Conservation (phyloP, 345 rosid species). For the Dipteronia dyeriana region DNA sequence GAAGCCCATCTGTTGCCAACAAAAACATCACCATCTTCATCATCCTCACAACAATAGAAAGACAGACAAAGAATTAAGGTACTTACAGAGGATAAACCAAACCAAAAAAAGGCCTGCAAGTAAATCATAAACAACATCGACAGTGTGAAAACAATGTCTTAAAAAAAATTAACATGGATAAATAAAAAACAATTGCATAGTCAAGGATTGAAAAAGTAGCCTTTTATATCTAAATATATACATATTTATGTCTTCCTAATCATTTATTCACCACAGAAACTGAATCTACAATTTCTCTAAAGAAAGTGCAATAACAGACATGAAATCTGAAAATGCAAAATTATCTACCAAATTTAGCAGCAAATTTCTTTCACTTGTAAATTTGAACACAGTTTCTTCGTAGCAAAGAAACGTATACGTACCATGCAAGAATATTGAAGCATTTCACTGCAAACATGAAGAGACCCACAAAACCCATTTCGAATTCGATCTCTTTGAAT, state of each 20-base stretch:
- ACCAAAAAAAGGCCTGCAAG: constrained; percentile 39
- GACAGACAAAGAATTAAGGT: background rate
- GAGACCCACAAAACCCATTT: constrained; percentile 25
- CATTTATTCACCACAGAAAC: no score
- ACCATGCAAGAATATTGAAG: constrained; percentile 35
- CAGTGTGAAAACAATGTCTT: background rate
- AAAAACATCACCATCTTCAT: constrained; percentile 4
- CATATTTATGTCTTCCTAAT: no score
- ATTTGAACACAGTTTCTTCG: no score
- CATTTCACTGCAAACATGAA: constrained; percentile 17
- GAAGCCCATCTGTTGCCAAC: constrained; percentile 33
- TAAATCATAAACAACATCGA: background rate
- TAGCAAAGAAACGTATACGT: background rate
- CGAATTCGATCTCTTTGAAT: background rate
- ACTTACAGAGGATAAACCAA: constrained; percentile 43
- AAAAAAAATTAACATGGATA: background rate
- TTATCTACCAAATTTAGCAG: no score
- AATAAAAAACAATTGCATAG: no score
- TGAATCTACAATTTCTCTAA: no score
- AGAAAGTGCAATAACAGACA: background rate
- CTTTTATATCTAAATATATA: background rate
- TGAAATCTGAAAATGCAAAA: background rate
- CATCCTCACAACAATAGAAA: background rate
- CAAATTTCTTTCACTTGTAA: background rate
- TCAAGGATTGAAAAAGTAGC: no score